Base-by-base conservation (phyloP, 768 basidiomycete genomes). In the Pholiota microspora region DNA sequence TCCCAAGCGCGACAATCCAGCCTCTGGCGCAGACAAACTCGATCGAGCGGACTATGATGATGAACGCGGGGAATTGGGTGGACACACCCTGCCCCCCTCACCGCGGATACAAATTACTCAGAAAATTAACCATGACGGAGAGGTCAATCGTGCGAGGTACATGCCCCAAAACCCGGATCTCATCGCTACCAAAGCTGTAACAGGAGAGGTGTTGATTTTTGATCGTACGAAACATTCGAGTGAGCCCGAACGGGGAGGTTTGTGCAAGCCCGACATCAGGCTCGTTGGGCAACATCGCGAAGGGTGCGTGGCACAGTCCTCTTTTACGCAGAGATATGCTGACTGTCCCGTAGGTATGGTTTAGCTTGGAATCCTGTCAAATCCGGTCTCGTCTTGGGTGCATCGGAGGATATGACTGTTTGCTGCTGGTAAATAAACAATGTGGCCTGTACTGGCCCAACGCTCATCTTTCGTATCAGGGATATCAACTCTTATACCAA, bases 111-210 rank as follows among this genome's bases (percentile, higher is more conserved):
- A 89, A 64, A 84, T 96, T 70, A 90, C 86, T 28, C 97, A 99
- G 69, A 86, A 83, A 61, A 98, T 99, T 74, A 95, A 94, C 69
- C 97, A 99, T 70, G 80, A 81, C 3, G 92, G 94, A 36, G 97
- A 99, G 69, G 92, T 98, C 65, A 99, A 99, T 72, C 78, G 94
- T 40, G 97, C 97, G 56, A 85, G 97, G 49, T 99, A 98, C 70
- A 98, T 98, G 95, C 97, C 97, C 5, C 96, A 98, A 71, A 99
- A 98, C 66, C 92, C 94, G 1, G 92, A 98, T 72, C 71, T 99
- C 61, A 90, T 99, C 60, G 97, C 97, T 12, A 98, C 96, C 9
- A 98, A 98, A 70, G 80, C 94, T 18, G 82, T 94, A 7, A 85
- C 83, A 5, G 97, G 96, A 12, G 92, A 97, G 59, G 92, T 98